Conservation (phyloP, 2,329 filamentous ascomycete genomes). For the Arachnopeziza araneosa region DNA sequence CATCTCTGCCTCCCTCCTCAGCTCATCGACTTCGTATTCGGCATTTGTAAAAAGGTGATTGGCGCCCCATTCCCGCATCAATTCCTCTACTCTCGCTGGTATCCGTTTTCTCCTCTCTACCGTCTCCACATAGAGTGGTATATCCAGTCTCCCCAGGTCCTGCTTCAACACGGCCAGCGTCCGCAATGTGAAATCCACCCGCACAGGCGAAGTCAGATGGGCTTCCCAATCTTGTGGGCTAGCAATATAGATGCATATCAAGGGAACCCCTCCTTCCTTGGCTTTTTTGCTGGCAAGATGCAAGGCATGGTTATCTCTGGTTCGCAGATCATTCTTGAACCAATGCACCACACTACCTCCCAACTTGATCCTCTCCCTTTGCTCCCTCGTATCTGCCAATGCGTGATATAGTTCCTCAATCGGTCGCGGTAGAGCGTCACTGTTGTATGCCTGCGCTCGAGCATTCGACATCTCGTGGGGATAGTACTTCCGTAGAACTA, state of each 20-base stretch:
- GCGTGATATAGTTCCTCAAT: constrained; percentile 62
- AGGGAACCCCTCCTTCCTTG: constrained; percentile 59
- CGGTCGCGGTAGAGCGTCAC: constrained; percentile 64
- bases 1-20: constrained; percentile 68
- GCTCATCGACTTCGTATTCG: constrained; percentile 88
- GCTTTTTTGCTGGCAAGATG: constrained; percentile 62
- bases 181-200: constrained; percentile 77
- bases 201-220: constrained; percentile 64
- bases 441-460: constrained; percentile 68
- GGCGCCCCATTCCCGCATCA: constrained; percentile 67
- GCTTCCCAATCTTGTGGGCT: constrained; percentile 82
- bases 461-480: constrained; percentile 80
- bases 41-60: constrained; percentile 76
- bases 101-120: constrained; percentile 60
- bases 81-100: constrained; percentile 53
- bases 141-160: constrained; percentile 64
- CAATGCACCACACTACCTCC: constrained; percentile 73
- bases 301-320: constrained; percentile 67
- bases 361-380: constrained; percentile 46
- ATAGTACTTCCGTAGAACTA: constrained; percentile 71
- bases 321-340: constrained; percentile 81
- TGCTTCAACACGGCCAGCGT: constrained; percentile 59
- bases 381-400: constrained; percentile 52
- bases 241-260: constrained; percentile 73
- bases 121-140: constrained; percentile 73